phyloP scores from a whole-genome alignment of 2,329 filamentous ascomycete genomes.

The Cladosporium cucumerinum region DNA sequence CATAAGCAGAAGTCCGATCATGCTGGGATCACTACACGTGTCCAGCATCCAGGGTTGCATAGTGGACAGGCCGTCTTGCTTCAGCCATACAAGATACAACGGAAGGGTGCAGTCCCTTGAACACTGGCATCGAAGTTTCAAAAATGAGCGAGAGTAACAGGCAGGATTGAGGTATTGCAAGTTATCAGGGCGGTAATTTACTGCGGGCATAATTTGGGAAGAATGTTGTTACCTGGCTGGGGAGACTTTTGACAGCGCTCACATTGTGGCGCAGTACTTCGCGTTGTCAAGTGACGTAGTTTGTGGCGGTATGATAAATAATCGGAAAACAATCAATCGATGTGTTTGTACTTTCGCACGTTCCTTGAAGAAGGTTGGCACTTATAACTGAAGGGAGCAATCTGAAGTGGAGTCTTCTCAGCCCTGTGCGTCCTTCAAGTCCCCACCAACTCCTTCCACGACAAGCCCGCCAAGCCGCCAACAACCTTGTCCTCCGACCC shows the following conservation, averaged over 20 bases:
- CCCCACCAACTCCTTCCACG: conserved; percentile 5
- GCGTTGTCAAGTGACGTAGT: not conserved
- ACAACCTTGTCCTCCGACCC: not conserved
- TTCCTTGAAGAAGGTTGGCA: not conserved
- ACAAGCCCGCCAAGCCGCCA: conserved; percentile 2
- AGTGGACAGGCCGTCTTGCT: not conserved
- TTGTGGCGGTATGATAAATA: not conserved
- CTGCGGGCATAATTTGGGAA: not conserved
- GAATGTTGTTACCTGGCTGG: conserved; percentile 1
- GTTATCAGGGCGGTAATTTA: not conserved
- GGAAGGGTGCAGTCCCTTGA: not conserved
- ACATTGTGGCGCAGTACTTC: not conserved
- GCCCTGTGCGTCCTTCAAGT: not conserved
- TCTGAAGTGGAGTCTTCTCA: not conserved
- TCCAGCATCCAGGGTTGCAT: not conserved
- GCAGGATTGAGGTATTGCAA: not conserved
- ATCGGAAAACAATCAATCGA: not conserved
- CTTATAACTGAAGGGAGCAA: not conserved
- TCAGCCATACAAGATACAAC: not conserved
- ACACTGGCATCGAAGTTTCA: not conserved
- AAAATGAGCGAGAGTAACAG: not conserved
- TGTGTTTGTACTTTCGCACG: not conserved
- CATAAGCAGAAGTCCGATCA: not conserved
- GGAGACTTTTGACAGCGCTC: not conserved
- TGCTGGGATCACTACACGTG: not conserved